phyloP scores from a whole-genome alignment of 305 asterid species.

The Ilex paraguariensis region DNA sequence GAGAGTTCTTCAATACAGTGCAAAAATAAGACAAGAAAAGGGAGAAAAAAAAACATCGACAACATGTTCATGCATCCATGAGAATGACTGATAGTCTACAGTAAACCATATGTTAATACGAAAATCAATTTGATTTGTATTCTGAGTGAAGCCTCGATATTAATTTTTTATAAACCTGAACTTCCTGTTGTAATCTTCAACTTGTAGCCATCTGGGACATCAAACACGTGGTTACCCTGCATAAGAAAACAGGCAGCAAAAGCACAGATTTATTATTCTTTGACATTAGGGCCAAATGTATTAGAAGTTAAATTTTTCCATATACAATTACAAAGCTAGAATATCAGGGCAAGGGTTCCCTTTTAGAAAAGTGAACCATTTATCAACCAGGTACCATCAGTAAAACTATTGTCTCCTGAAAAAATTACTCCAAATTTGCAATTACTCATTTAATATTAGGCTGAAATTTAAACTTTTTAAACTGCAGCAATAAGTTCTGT shows the following conservation, averaged over 20 bases:
- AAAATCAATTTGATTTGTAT: background rate
- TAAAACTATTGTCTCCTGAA: background rate
- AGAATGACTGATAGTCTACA: background rate
- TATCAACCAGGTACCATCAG: background rate
- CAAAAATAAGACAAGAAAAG: too few species aligned
- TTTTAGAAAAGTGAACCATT: too few species aligned
- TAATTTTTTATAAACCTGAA: constrained; percentile 51
- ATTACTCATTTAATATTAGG: constrained; percentile 8
- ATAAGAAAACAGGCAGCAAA: constrained; percentile 12
- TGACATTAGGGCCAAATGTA: background rate
- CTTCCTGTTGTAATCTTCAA: constrained; percentile 64
- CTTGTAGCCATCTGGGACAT: constrained; percentile 91
- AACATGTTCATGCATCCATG: background rate
- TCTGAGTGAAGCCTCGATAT: background rate
- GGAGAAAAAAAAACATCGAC: background rate
- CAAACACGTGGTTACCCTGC: constrained; percentile 87
- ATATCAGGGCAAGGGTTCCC: background rate
- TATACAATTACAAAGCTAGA: too few species aligned
- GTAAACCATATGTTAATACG: background rate
- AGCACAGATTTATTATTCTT: background rate
- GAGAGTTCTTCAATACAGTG: too few species aligned
- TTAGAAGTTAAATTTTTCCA: background rate
- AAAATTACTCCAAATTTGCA: background rate
- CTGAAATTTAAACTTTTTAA: background rate
- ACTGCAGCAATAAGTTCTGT: background rate